Evolutionary conservation across 345 rosid genomes (phyloP).

Genomic region (Toxicodendron radicans): DNA sequence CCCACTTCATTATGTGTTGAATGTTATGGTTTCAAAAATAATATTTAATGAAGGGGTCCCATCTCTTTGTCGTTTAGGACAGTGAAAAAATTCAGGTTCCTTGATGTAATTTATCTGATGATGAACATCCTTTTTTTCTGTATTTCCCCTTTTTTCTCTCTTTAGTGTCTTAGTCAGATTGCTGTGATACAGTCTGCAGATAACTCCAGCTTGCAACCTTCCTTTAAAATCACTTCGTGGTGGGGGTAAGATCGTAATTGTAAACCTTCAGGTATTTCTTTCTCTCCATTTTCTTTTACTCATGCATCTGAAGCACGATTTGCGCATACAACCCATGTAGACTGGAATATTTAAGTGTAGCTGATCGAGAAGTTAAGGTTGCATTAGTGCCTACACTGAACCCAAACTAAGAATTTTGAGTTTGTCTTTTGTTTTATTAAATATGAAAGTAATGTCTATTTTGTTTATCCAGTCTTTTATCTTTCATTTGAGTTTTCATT

Average conservation of each 20-base stretch:
- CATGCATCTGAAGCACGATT: background rate
- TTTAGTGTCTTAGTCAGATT: background rate
- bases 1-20: background rate
- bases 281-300: background rate
- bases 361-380: too few relatives aligned
- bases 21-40: background rate
- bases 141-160: background rate
- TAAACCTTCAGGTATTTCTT: conserved; percentile 39
- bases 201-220: conserved; percentile 42
- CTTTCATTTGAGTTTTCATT: background rate
- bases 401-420: background rate
- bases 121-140: background rate
- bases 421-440: background rate
- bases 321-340: too few relatives aligned
- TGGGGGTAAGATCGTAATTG: conserved; percentile 44
- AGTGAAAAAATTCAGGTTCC: background rate
- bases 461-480: too few relatives aligned
- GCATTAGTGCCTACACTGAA: too few relatives aligned
- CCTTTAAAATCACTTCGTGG: conserved; percentile 38
- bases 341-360: too few relatives aligned
- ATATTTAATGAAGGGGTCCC: background rate
- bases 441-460: too few relatives aligned
- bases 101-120: background rate
- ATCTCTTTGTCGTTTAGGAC: background rate
- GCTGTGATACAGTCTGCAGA: conserved; percentile 35